Evolutionary conservation across 768 basidiomycete species (phyloP), one percentile per base, ranked within the genome.

Genomic region (Austroboletus festivus): DNA sequence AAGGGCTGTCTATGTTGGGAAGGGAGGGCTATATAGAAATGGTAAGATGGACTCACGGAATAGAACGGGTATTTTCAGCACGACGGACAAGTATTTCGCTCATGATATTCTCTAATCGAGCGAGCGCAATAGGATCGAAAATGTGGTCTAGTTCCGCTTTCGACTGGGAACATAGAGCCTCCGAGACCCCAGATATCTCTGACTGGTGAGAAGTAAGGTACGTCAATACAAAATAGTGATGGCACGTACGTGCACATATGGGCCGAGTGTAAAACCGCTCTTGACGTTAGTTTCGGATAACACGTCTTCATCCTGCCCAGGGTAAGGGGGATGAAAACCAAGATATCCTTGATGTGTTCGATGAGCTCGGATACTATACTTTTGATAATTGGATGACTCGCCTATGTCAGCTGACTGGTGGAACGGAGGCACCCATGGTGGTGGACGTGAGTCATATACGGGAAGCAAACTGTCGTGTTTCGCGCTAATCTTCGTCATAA

Each of bases 261-360:
- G 70, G 5, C 67, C 60, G 21, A 84, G 68, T 12, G 68, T 60
- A 51, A 85, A 83, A 1, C 90, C 90, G 61, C 76, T 76, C 69
- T 81, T 82, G 28, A 91, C 74, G 55, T 82, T 84, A 1, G 60
- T 53, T 37, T 82, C 78, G 0, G 86, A 82, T 37, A 93, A 68
- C 2, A 79, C 59, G 56, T 90, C 89, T 62, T 92, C 89, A 47
- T 85, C 82, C 61, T 89, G 86, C 5, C 80, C 77, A 16, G 83
- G 79, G 34, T 78, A 76, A 6, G 90, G 87, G 38, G 90, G 90
- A 61, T 83, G 75, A 56, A 86, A 90, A 11, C 87, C 86, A 47
- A 77, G 72, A 62, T 85, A 89, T 16, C 89, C 89, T 92, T 47
- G 16, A 2, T 47, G 30, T 3, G 23, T 1, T 30, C 4, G 1